Base-by-base conservation (phyloP, 345 rosid species). In the Brassica juncea region DNA sequence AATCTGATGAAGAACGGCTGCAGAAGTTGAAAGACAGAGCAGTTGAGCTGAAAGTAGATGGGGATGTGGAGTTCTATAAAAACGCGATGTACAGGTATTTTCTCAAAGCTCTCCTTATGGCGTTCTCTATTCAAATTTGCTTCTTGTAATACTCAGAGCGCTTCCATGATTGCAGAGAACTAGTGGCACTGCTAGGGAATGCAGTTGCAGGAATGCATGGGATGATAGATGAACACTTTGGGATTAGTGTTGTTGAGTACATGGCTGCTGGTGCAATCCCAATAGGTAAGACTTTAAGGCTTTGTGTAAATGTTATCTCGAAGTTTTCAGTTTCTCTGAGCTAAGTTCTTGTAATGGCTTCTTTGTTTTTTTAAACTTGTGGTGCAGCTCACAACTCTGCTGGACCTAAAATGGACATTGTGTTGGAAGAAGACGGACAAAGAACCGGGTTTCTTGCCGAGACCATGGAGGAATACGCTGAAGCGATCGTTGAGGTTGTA, bases 231-330 rank as follows among this genome's bases (percentile, higher is more conserved):
- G 98, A 95, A 87, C 98, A 93, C 75, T 90, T 95, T 75, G 99
- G 98, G 70, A 93, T 93, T 6, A 80, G 95, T 5, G 93, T 93
- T 57, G 99, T 93, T 16, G 96, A 93, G 85, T 95, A 86, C 75
- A 95, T 95, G 97, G 96, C 94, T 76, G 97, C 97, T 1, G 99
- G 98, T 8, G 93, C 97, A 49, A 87, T 95, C 71, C 98, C 99
- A 49, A 91, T 93, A n/a, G 97, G 97, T 95, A 39, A 25, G 84
- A 61, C 9, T 16, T 55, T 39, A 60, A 28, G 28, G 15, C 68
- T 44, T 60, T 67, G 25, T 49, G 44, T 12, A 11, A 14, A 44
- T 72, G 7, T 42, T 3, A 15, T 52, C 8, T 49, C 2, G 2
- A 19, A 54, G 1, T 15, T 21, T 21, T 73, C 11, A 49, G 27